phyloP scores from a whole-genome alignment of 1,284 basidiomycete genomes.

The Microbotryomycetes sp. region DNA sequence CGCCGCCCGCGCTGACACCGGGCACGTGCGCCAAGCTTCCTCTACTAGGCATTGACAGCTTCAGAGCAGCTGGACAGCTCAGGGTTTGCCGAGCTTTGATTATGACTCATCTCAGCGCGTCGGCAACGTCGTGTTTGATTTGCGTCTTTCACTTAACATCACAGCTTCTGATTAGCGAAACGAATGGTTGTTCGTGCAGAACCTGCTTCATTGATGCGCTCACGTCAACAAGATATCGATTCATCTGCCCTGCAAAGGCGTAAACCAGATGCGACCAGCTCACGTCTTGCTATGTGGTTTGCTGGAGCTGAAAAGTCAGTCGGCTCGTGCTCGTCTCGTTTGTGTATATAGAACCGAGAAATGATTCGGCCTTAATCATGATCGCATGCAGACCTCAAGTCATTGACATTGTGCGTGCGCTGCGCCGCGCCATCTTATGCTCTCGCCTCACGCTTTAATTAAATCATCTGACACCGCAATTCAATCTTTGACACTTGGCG shows the following conservation, averaged over 20 bases:
- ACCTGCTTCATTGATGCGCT: not conserved
- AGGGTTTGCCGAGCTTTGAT: not conserved
- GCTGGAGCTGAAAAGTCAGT: too few relatives aligned
- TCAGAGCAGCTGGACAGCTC: not conserved
- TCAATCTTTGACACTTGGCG: too few relatives aligned
- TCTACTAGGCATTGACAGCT: too few relatives aligned
- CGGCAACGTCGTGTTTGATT: not conserved
- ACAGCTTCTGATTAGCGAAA: not conserved
- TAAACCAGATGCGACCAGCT: not conserved
- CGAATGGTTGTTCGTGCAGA: not conserved
- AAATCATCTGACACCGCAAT: too few relatives aligned
- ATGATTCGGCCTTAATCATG: too few relatives aligned
- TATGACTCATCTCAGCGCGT: too few relatives aligned
- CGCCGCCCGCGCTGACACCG: conserved; percentile 37
- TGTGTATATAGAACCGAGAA: too few relatives aligned
- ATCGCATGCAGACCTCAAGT: too few relatives aligned
- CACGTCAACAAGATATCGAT: not conserved
- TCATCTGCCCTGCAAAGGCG: not conserved
- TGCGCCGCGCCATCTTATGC: not conserved
- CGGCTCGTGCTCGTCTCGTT: too few relatives aligned
- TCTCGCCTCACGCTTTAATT: too few relatives aligned
- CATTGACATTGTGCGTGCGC: not conserved
- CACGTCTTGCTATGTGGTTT: not conserved
- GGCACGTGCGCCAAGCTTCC: conserved; percentile 36
- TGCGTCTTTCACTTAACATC: not conserved